Base-by-base conservation (phyloP, 2,329 filamentous ascomycete species). In the Pezicula carpinea region DNA sequence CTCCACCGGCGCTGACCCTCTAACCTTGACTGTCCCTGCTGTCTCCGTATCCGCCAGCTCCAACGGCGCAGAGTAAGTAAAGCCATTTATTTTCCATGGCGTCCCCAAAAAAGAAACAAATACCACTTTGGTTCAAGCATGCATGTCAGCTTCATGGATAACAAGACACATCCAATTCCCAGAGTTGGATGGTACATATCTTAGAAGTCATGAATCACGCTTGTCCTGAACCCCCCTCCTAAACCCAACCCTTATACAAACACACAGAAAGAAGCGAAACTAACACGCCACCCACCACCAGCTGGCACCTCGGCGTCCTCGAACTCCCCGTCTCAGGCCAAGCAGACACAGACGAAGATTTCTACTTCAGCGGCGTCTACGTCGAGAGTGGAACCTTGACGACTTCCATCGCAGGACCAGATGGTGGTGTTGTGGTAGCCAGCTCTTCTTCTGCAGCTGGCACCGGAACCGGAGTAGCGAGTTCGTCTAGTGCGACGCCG, bases 291-390 rank as follows among this genome's bases (percentile, higher is more conserved):
- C n/a, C n/a, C n/a, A n/a, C n/a, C n/a, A n/a, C n/a, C n/a, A n/a
- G n/a, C 61, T 89, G 82, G 82, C 85, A 89, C 66, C 65, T 89
- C 39, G 85, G 85, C 48, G 78, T 86, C 19, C 69, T 88, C 44
- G 78, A 86, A 53, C 69, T 88, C 46, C 79, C 82, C 11, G 71
- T 77, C 15, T 66, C 69, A 29, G 79, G 79, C 1, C 75, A 76
- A 40, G 64, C 73, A 39, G 76, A 80, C 33, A 62, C 60, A 3
- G 68, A 63, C 32, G 84, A 87, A 69, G 83, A 88, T 59, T 82
- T 83, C 70, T 87, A 79, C 63, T 88, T 86, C 67, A 83, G 78
- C 3, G 83, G 85, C 7, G 80, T 87, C 3, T 89, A 86, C 58
- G 73, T 88, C 41, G 85, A 89, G 72, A 73, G 69, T 39, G 81